phyloP scores from a whole-genome alignment of 106 monocot species.

The Allium sativum region DNA sequence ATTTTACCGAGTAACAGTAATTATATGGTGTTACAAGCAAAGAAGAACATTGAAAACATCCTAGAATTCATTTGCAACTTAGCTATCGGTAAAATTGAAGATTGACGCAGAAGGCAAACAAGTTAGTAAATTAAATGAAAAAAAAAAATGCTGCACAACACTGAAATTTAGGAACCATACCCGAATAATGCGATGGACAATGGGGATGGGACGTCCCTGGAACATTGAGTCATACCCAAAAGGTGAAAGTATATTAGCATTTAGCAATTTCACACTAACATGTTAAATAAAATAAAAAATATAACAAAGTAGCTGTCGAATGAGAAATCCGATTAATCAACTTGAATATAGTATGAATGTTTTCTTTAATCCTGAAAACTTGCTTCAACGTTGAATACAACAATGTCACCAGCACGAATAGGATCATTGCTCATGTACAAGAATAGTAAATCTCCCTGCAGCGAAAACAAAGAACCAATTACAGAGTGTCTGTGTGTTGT shows the following conservation, averaged over 20 bases:
- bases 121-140: no score
- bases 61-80: no score
- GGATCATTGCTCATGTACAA: constrained; percentile 51
- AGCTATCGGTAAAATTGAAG: no score
- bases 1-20: background rate
- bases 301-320: background rate
- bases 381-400: constrained; percentile 50
- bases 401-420: constrained; percentile 51
- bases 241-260: background rate
- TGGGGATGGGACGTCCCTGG: constrained; percentile 2
- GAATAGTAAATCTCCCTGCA: constrained; percentile 57
- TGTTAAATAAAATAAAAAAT: background rate
- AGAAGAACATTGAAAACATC: background rate
- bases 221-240: background rate
- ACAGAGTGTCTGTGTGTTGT: no score
- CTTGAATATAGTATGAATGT: background rate
- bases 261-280: background rate
- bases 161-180: background rate
- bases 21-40: background rate
- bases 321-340: background rate
- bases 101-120: no score
- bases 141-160: no score
- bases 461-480: background rate
- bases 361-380: constrained; percentile 3
- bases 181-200: constrained; percentile 9